Evolutionary conservation across 208 protist genomes (phyloP).

Genomic region (Borovskyia barvae): DNA sequence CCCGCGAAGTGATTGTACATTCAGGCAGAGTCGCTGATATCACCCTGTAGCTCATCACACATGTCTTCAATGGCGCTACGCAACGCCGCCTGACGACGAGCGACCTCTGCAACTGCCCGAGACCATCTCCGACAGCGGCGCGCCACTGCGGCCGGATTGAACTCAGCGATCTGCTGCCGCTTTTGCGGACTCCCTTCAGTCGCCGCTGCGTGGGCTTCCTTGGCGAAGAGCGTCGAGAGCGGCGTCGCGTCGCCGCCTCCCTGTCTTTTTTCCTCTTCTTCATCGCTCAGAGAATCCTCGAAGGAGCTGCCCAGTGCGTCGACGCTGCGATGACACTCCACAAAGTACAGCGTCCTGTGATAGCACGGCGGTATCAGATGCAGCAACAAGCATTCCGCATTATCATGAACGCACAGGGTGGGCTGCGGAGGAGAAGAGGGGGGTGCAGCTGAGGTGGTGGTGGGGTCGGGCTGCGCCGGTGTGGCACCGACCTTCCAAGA

Average conservation of each 20-base stretch:
- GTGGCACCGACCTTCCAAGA: no score
- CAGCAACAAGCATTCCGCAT: conserved; percentile 29
- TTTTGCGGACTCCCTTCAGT: background rate
- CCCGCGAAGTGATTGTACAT: no score
- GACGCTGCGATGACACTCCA: conserved; percentile 29
- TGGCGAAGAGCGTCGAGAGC: background rate
- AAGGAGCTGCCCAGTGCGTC: conserved; percentile 18
- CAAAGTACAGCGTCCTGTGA: conserved; percentile 37
- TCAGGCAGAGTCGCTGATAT: conserved; percentile 52
- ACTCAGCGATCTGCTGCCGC: conserved; percentile 20
- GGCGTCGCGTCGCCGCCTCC: background rate
- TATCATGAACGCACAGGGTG: conserved; percentile 47
- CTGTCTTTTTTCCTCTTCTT: background rate
- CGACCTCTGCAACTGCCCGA: conserved; percentile 4
- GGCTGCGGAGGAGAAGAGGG: background rate
- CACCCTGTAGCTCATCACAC: conserved; percentile 48
- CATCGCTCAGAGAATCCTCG: conserved; percentile 2
- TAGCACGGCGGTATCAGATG: conserved; percentile 23
- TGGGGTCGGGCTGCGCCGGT: background rate
- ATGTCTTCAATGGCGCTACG: conserved; percentile 30
- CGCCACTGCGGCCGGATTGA: conserved; percentile 20
- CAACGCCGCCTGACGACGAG: conserved; percentile 19
- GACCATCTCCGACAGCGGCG: conserved; percentile 31
- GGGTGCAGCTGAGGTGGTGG: background rate
- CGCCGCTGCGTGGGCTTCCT: background rate